Base-by-base conservation (phyloP, 805 yeast genomes). In the Kodamaea hsintzibuensis region DNA sequence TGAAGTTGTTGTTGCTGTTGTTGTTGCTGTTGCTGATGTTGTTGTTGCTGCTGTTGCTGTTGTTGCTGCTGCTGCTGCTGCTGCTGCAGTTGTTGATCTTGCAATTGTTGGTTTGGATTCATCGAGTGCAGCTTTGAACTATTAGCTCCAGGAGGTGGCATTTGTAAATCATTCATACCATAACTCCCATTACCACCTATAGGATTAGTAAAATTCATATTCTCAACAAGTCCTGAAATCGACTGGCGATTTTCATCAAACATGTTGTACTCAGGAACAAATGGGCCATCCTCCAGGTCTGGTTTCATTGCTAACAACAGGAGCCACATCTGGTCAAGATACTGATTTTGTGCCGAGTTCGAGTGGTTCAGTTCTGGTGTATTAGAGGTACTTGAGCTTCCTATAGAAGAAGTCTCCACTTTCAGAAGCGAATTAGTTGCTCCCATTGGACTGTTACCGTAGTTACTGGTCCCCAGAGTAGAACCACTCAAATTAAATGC, bases 251-350 rank as follows among this genome's bases (percentile, higher is more conserved):
- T 30, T 8, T 27, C 42, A 25, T 50, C 52, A 10, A 50, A 10
- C 48, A 50, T 43, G 44, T 44, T 17, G 30, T 50, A 44, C 10
- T 50, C 46, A 14, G 22, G 35, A 39, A 45, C 45, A 6, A 49
- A 42, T 13, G 49, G n/a, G 19, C 27, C 40, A 10, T 13, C 35
- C 9, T 50, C 53, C 3, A 40, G 10, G 8, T 50, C 49, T 8
- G 49, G 39, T 14, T 57, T 53, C 54, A 52, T 50, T 7, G 55
- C 56, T 53, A 57, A 27, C 52, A 54, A 50, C 47, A 48, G 54
- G 16, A 52, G 49, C 57, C 60, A 57, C 55, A 57, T 54, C 38
- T 57, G 57, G 42, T 57, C 57, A 3, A 53, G 46, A 37, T 52
- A 52, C 38, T 50, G 54, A 35, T 45, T 53, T 14, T 51, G n/a